phyloP scores from a whole-genome alignment of 1,284 basidiomycete species.

The Rhizoctonia solani region DNA sequence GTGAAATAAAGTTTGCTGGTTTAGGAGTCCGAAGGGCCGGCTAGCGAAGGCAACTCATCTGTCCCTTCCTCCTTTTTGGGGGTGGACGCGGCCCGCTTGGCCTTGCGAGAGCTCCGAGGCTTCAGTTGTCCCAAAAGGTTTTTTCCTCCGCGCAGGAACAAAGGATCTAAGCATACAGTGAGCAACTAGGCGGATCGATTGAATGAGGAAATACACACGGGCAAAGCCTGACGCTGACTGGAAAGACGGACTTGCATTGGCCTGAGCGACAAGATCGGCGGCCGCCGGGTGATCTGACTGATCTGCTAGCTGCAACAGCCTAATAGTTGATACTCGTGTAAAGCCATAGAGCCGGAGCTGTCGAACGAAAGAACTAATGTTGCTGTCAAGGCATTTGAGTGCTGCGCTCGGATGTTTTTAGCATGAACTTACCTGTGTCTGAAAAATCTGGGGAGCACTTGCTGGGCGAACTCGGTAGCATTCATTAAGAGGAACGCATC shows the following conservation, averaged over 20 bases:
- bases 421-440: conserved; percentile 37
- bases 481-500: conserved; percentile 40
- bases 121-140: conserved; percentile 38
- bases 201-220: conserved; percentile 35
- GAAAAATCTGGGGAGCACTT: conserved; percentile 40
- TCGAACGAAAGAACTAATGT: conserved; percentile 39
- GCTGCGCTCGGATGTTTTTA: conserved; percentile 21
- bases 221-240: conserved; percentile 37
- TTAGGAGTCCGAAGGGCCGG: conserved; percentile 12
- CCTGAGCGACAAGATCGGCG: conserved; percentile 28
- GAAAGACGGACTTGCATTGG: conserved; percentile 27
- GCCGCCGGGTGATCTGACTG: conserved; percentile 34
- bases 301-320: conserved; percentile 36
- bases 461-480: conserved; percentile 37
- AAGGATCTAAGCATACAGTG: conserved; percentile 4
- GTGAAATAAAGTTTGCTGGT: neutral
- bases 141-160: conserved; percentile 36
- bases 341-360: conserved; percentile 40
- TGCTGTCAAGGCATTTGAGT: conserved; percentile 28
- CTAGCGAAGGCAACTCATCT: conserved; percentile 3
- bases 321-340: conserved; percentile 38
- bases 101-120: conserved; percentile 34
- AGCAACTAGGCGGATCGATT: conserved; percentile 1
- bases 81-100: conserved; percentile 35
- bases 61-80: conserved; percentile 29